Percentiles rank a stretch among this genome's conserved stretches.
Conservation (phyloP, 1,284 basidiomycete species). For the Tilletia indica region DNA sequence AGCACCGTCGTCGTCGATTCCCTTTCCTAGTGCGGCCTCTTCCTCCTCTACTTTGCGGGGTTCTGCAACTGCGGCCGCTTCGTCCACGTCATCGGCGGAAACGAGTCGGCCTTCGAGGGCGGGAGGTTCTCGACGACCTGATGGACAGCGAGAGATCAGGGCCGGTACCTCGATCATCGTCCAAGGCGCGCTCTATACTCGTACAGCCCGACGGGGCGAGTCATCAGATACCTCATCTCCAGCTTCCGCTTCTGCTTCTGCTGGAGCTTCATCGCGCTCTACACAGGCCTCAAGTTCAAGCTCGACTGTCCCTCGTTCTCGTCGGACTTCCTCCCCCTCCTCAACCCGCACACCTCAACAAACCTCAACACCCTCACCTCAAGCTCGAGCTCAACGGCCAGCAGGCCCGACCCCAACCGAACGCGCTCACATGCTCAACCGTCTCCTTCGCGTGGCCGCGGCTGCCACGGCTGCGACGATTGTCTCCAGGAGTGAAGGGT, state of each 20-base stretch:
- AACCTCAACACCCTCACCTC: neutral
- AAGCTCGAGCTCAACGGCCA: no score
- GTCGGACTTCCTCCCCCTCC: no score
- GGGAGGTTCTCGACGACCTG: neutral
- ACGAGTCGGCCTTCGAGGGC: no score
- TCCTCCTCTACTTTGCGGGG: no score
- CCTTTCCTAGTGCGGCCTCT: no score
- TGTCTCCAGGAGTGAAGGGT: neutral
- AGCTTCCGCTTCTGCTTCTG: no score
- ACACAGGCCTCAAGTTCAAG: no score
- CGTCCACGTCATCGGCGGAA: neutral
- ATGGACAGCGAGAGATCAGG: slow-evolving; percentile 5
- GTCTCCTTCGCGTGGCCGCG: neutral
- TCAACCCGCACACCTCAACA: neutral
- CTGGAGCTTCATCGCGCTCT: no score
- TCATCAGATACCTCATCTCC: no score
- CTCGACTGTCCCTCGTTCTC: no score
- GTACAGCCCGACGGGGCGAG: no score
- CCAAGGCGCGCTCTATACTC: slow-evolving; percentile 7
- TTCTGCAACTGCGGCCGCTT: neutral
- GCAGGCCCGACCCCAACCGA: neutral
- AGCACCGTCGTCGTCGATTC: no score
- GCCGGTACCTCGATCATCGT: neutral
- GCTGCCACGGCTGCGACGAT: slow-evolving; percentile 9
- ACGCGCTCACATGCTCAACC: neutral